Evolutionary conservation across 345 rosid genomes (phyloP).

Genomic region (Corymbia maculata): DNA sequence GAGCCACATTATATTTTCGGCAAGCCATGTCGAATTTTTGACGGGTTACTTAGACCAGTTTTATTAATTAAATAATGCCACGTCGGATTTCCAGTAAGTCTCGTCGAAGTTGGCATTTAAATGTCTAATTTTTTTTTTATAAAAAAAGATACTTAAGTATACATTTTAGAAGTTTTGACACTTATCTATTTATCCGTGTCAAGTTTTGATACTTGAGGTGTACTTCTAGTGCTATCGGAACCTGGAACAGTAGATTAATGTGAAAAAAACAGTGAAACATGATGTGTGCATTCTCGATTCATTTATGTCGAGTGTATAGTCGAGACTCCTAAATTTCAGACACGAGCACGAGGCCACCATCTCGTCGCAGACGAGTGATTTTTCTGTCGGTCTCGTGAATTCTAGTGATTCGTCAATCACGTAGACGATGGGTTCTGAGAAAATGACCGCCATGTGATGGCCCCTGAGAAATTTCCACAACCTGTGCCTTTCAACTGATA

Average conservation of each 20-base stretch:
- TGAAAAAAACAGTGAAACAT: rapidly evolving
- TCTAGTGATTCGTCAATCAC: not conserved
- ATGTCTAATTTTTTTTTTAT: too few species aligned
- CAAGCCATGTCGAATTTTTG: too few species aligned
- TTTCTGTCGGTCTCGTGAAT: not conserved
- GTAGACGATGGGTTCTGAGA: not conserved
- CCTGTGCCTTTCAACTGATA: not conserved
- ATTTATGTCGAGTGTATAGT: not conserved
- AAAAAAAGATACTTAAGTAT: too few species aligned
- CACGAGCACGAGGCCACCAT: not conserved
- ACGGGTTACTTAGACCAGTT: too few species aligned
- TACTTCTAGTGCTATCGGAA: not conserved
- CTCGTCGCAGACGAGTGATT: not conserved
- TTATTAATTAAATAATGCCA: too few species aligned
- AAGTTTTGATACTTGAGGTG: too few species aligned
- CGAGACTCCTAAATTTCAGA: not conserved
- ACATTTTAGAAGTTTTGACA: too few species aligned
- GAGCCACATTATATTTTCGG: too few species aligned
- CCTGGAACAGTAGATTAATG: not conserved
- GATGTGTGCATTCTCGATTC: not conserved
- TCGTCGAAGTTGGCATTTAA: too few species aligned
- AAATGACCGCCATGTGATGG: not conserved
- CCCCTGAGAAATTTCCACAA: not conserved
- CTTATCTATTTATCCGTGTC: too few species aligned
- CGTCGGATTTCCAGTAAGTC: too few species aligned